Conservation (phyloP, 1,284 basidiomycete genomes). For the Cutaneotrichosporon curvatum region DNA sequence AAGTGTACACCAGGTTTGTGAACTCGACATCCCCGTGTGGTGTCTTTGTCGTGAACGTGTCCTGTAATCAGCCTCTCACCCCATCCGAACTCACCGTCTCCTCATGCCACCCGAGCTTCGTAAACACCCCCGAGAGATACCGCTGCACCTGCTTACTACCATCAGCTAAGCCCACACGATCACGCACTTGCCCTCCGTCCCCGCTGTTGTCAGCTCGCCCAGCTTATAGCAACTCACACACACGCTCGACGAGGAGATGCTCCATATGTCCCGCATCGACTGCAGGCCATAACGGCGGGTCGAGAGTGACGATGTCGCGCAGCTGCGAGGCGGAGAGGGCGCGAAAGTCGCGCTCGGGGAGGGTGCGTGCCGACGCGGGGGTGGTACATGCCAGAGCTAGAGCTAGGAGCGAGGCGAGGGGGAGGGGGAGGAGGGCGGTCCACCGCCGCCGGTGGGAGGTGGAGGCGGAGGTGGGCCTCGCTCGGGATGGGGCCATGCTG, state of each 20-base stretch:
- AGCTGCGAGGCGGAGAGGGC: conserved; percentile 21
- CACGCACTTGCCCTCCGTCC: conserved; percentile 42
- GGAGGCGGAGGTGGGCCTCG: too few relatives aligned
- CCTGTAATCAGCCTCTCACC: too few relatives aligned
- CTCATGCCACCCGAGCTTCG: conserved; percentile 70
- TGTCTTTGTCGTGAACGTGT: conserved; percentile 63
- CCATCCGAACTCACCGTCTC: conserved; percentile 55
- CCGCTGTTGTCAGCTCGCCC: conserved; percentile 26
- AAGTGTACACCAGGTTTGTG: conserved; percentile 89
- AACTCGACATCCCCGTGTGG: conserved; percentile 76
- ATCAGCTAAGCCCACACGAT: neutral
- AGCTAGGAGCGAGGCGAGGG: too few relatives aligned
- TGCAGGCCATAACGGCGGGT: conserved; percentile 34
- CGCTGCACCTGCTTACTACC: conserved; percentile 68
- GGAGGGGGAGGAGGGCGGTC: neutral
- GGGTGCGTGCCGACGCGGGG: neutral
- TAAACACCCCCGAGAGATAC: conserved; percentile 65
- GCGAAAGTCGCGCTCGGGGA: conserved; percentile 18
- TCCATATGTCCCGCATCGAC: conserved; percentile 56
- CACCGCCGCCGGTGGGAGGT: too few relatives aligned
- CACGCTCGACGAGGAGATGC: conserved; percentile 71
- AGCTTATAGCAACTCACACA: conserved; percentile 52
- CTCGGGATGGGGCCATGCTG: too few relatives aligned
- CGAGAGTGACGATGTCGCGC: conserved; percentile 16
- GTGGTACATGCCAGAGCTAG: neutral